Base-by-base conservation (phyloP, 2,329 filamentous ascomycete species). In the Hymenoscyphus fraxineus region DNA sequence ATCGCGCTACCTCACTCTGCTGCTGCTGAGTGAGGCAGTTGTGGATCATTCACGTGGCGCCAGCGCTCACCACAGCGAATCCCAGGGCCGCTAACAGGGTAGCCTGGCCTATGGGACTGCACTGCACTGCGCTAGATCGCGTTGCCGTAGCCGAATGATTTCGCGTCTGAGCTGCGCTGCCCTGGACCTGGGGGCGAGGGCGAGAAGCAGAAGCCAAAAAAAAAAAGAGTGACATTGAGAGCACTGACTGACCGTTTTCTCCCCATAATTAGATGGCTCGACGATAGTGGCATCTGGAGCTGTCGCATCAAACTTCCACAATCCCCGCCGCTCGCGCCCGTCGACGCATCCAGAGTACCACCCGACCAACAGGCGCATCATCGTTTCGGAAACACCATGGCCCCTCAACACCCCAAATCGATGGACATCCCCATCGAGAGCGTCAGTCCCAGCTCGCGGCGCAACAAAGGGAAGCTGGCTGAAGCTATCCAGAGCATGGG, bases 291-390 rank as follows among this genome's bases (percentile, higher is more conserved):
- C 54, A 72, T 73, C 61, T 72, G 69, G 71, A 72, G 70, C 60
- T 75, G 73, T 71, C 72, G 73, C 64, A 75, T 75, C 63, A 74
- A 74, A 65, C 64, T 74, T 3, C 67, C 72, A 35, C 68, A 69
- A 39, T 58, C 69, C 9, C 67, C 68, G 12, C 40, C 60, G 32
- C 63, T 70, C 6, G 35, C 61, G 40, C 61, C 55, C 2, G 32
- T 19, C 56, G 58, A 59, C 39, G 41, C 56, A 15, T 55, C 47
- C 22, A 57, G 39, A 59, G 41, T 56, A 3, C 31, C 32, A 22
- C 40, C 61, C 55, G 56, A 58, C 16, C n/a, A 57, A 27, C 27
- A 58, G 58, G 54, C 60, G 55, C 54, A 58, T 62, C 51, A 7
- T 1, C 58, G 19, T 47, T 32, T 38, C 44, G 39, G 16, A 32